These are phyloP conservation scores for Tolypocladium sp. DNA, from an alignment of 2,329 filamentous ascomycete species.

Conservation along the genomic window DNA sequence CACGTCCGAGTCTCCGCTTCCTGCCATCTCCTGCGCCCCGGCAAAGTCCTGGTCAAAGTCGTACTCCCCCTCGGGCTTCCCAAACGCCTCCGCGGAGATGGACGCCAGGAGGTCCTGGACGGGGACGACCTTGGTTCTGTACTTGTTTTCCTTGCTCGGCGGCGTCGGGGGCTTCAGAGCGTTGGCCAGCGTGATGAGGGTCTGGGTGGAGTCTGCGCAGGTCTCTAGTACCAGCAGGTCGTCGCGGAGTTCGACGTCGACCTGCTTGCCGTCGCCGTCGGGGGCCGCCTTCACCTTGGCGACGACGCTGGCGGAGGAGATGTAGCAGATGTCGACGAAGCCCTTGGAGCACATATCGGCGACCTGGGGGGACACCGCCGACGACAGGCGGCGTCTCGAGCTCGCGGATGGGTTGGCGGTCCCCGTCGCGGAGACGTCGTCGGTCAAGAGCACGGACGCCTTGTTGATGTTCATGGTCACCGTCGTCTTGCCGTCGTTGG, in stretches of 20 bases:
- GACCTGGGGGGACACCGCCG: conserved; percentile 40
- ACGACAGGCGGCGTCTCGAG: conserved; percentile 16
- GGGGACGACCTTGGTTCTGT: conserved; percentile 77
- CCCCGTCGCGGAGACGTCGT: conserved; percentile 47
- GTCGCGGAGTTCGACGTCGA: conserved; percentile 77
- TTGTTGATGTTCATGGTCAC: conserved; percentile 64
- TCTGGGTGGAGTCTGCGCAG: conserved; percentile 95
- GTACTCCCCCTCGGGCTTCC: conserved; percentile 49
- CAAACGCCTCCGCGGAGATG: conserved; percentile 79
- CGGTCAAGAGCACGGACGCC: conserved; percentile 73
- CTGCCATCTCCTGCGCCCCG: conserved; percentile 39
- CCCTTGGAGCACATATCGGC: conserved; percentile 54
- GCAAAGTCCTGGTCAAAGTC: conserved; percentile 56
- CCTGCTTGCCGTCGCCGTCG: conserved; percentile 48
- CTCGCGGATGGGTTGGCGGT: conserved; percentile 5
- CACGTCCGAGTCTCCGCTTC: conserved; percentile 23
- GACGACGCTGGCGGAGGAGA: conserved; percentile 67
- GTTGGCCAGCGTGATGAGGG: conserved; percentile 69
- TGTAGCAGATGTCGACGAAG: conserved; percentile 78
- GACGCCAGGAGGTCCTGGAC: conserved; percentile 84
- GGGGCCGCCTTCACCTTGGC: conserved; percentile 47
- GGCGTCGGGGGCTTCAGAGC: conserved; percentile 76
- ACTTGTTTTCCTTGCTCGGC: conserved; percentile 75
- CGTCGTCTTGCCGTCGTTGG: conserved; percentile 54
- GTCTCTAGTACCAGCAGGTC: conserved; percentile 86